Evolutionary conservation across 78 protist species (phyloP).

Genomic region (Monocercomonoides exilis): DNA sequence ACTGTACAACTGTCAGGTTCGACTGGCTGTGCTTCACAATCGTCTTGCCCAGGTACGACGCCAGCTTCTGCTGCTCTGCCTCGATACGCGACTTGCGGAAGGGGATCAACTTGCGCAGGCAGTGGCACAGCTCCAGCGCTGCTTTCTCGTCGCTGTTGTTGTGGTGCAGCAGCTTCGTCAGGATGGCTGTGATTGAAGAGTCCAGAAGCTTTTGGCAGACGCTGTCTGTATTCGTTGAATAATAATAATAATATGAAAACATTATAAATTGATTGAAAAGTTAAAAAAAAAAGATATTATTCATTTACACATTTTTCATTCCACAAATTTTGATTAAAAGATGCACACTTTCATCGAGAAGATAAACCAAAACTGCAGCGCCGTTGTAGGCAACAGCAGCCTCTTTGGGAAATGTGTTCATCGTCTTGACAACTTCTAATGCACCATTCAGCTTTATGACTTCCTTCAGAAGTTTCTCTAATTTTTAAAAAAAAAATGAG

Average conservation of each 20-base stretch:
- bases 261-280: too few relatives aligned
- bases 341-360: not conserved
- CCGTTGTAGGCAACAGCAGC: not conserved
- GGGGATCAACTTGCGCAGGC: not conserved
- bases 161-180: not conserved
- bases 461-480: too few relatives aligned
- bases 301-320: too few relatives aligned
- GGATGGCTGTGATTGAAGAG: not conserved
- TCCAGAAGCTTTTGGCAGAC: too few relatives aligned
- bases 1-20: not conserved
- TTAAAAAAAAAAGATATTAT: too few relatives aligned
- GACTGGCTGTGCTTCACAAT: not conserved
- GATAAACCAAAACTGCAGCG: not conserved
- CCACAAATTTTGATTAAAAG: too few relatives aligned
- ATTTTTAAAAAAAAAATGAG: too few relatives aligned
- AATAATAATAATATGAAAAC: too few relatives aligned
- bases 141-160: not conserved
- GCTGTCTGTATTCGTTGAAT: too few relatives aligned
- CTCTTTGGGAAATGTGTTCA: not conserved
- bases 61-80: not conserved
- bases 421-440: not conserved
- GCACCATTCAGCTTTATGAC: too few relatives aligned
- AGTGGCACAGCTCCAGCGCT: not conserved
- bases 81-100: not conserved
- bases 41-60: not conserved